Percentiles rank a stretch among this genome's conserved stretches.
phyloP scores from a whole-genome alignment of 768 basidiomycete genomes.

The Hebeloma cylindrosporum region DNA sequence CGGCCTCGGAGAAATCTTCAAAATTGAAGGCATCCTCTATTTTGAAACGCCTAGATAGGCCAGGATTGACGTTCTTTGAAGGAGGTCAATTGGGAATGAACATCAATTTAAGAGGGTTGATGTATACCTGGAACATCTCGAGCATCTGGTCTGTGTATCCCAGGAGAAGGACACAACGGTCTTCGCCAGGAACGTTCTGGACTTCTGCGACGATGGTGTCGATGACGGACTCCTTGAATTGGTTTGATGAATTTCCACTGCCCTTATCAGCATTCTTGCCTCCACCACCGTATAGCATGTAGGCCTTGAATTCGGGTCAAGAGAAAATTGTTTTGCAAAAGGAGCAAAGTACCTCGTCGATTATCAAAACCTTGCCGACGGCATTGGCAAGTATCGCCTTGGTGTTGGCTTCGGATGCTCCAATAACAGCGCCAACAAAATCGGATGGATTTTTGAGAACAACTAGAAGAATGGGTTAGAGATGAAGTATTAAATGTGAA shows the following conservation, averaged over 20 bases:
- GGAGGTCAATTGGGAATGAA: neutral
- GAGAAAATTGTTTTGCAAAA: neutral
- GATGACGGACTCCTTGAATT: constrained; percentile 66
- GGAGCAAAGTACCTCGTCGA: constrained; percentile 71
- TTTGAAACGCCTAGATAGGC: constrained; percentile 59
- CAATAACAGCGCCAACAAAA: constrained; percentile 59
- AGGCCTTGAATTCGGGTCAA: constrained; percentile 47
- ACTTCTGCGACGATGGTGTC: constrained; percentile 77
- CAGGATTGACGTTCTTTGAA: constrained; percentile 68
- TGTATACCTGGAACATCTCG: constrained; percentile 67
- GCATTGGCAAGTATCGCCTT: constrained; percentile 59
- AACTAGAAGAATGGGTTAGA: constrained; percentile 36
- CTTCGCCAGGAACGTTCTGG: constrained; percentile 67
- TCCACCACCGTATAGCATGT: constrained; percentile 59
- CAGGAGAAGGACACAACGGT: constrained; percentile 63
- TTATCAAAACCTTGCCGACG: constrained; percentile 66
- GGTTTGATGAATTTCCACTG: no score
- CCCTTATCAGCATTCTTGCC: constrained; percentile 24
- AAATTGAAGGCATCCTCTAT: constrained; percentile 70
- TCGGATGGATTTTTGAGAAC: constrained; percentile 68
- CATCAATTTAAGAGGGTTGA: neutral
- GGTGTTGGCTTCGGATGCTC: constrained; percentile 63
- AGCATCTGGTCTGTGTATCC: constrained; percentile 67
- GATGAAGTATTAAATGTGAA: neutral
- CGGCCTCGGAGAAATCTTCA: constrained; percentile 57